A percentile compares a stretch with the other conserved stretches of the same genome.
Conservation (phyloP, 1,284 basidiomycete species). For the Malassezia furfur region DNA sequence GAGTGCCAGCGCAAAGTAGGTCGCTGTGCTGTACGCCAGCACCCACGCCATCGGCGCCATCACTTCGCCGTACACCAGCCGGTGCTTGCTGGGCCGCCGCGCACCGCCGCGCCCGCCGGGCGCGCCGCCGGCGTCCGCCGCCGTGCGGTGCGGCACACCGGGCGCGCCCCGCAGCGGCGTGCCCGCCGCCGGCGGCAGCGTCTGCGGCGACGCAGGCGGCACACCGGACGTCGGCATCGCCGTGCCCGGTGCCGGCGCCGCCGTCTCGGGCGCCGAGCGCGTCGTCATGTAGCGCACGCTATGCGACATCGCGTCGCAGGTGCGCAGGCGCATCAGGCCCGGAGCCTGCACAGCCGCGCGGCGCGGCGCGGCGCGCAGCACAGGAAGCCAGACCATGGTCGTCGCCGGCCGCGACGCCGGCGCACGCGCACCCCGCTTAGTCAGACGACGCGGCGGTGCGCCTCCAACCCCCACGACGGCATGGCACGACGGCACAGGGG, state of each 20-base stretch:
- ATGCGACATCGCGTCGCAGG: too few relatives aligned
- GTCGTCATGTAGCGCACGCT: too few relatives aligned
- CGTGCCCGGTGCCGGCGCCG: not conserved
- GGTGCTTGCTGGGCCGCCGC: slow-evolving; percentile 17
- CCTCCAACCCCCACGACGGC: not conserved
- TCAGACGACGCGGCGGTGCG: not conserved
- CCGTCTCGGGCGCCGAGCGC: not conserved
- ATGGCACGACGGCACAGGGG: slow-evolving; percentile 59
- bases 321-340: too few relatives aligned
- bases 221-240: not conserved
- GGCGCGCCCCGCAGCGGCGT: not conserved
- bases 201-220: not conserved
- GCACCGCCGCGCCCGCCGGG: not conserved
- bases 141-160: not conserved
- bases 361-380: not conserved
- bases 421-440: too few relatives aligned
- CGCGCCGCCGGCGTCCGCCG: not conserved
- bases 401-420: too few relatives aligned
- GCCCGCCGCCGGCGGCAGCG: not conserved
- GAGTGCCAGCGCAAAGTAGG: slow-evolving; percentile 43
- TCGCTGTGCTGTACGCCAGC: slow-evolving; percentile 37
- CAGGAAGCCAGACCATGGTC: not conserved
- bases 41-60: slow-evolving; percentile 37
- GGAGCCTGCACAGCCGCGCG: too few relatives aligned
- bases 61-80: slow-evolving; percentile 36